These are phyloP conservation scores for Colletotrichum sp. DNA, from an alignment of 2,329 filamentous ascomycete genomes.

Conservation along the genomic window DNA sequence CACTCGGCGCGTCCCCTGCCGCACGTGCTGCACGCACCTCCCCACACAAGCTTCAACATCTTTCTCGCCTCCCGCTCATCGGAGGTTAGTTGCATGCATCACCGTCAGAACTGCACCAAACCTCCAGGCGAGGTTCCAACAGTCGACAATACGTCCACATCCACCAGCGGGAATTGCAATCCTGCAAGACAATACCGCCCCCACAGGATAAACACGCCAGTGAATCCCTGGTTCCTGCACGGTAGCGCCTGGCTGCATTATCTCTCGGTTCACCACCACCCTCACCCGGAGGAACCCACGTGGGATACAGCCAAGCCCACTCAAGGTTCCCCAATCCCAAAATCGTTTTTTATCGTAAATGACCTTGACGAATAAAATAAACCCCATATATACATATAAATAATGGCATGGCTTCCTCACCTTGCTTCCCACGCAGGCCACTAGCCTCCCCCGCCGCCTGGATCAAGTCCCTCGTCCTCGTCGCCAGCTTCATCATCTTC, in stretches of 20 bases:
- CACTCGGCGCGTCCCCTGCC: constrained; percentile 18
- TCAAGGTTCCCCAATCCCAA: background rate
- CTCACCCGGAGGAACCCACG: background rate
- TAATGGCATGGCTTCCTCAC: constrained; percentile 19
- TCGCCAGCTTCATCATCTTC: constrained; percentile 12
- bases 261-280: background rate
- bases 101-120: background rate
- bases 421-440: constrained; percentile 2
- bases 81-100: background rate
- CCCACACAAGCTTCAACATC: constrained; percentile 4
- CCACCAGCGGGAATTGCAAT: background rate
- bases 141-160: background rate
- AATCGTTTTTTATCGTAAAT: background rate
- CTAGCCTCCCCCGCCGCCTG: constrained; percentile 14
- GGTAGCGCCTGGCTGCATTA: background rate
- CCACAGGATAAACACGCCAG: background rate
- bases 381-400: background rate
- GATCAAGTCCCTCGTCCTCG: constrained; percentile 16
- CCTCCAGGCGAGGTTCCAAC: background rate
- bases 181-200: background rate
- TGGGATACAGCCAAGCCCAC: background rate
- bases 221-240: background rate
- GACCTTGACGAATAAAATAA: background rate
- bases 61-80: background rate
- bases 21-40: constrained; percentile 16